These are phyloP conservation scores for Botrytis porri DNA, from an alignment of 2,329 filamentous ascomycete species.

Conservation along the genomic window DNA sequence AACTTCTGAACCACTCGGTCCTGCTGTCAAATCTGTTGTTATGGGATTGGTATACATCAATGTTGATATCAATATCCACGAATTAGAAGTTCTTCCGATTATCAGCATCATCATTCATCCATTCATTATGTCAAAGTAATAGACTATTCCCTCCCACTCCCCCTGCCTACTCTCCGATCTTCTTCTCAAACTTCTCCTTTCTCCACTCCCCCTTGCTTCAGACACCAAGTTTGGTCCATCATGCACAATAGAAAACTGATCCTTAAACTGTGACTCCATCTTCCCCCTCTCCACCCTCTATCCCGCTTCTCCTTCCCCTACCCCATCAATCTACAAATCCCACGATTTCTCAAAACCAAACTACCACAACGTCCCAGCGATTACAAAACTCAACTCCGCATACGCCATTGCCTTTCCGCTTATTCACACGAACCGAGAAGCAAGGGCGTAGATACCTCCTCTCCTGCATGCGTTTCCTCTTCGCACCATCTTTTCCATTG, in stretches of 20 bases:
- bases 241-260: not conserved
- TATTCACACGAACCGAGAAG: not conserved
- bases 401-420: not conserved
- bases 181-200: not conserved
- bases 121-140: too few species aligned
- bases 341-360: not conserved
- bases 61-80: too few species aligned
- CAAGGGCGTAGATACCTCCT: not conserved
- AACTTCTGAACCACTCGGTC: too few species aligned
- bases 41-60: too few species aligned
- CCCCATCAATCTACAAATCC: not conserved
- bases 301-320: not conserved
- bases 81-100: too few species aligned
- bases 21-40: too few species aligned
- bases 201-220: not conserved
- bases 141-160: too few species aligned
- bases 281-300: not conserved
- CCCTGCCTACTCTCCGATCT: not conserved
- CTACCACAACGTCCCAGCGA: not conserved
- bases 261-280: not conserved
- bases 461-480: too few species aligned
- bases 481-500: too few species aligned
- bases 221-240: not conserved
- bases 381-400: slow-evolving; percentile 19
- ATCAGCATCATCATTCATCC: too few species aligned